Evolutionary conservation across 1,139 yeast genomes (phyloP).

Genomic region (Sugiyamaella xylanicola): DNA sequence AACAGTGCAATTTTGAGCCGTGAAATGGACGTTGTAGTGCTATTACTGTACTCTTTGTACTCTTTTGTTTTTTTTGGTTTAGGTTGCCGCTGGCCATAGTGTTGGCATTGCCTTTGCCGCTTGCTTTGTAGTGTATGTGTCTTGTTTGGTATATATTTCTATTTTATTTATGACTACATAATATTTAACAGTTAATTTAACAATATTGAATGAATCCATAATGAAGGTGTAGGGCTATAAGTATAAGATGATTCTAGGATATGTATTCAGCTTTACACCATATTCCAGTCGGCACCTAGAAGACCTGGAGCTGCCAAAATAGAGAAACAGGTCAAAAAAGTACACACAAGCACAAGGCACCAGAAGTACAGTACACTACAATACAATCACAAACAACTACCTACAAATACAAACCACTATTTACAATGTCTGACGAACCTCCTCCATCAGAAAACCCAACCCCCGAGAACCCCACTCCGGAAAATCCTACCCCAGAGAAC

Average conservation of each 20-base stretch:
- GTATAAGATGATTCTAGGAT: not conserved
- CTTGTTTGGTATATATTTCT: not conserved
- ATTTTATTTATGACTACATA: constrained; percentile 1
- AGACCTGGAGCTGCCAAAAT: no score
- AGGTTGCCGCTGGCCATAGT: no score
- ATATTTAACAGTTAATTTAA: not conserved
- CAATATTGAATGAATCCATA: not conserved
- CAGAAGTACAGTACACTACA: not conserved
- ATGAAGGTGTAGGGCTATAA: not conserved
- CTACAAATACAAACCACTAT: not conserved
- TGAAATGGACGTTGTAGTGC: not conserved
- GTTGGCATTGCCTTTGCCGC: no score
- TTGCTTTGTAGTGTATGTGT: not conserved
- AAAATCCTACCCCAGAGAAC: not conserved
- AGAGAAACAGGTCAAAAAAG: no score
- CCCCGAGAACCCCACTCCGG: constrained; percentile 4
- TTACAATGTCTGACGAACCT: constrained; percentile 5
- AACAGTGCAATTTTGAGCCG: not conserved
- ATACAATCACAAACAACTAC: not conserved
- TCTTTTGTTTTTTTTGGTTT: not conserved
- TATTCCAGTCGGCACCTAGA: no score
- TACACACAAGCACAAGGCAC: not conserved
- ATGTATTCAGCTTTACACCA: not conserved
- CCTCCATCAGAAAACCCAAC: not conserved
- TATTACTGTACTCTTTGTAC: not conserved